Percentiles rank a stretch among this genome's conserved stretches.
Conservation (phyloP, 306 rosid genomes). For the Lathyrus oleraceus region DNA sequence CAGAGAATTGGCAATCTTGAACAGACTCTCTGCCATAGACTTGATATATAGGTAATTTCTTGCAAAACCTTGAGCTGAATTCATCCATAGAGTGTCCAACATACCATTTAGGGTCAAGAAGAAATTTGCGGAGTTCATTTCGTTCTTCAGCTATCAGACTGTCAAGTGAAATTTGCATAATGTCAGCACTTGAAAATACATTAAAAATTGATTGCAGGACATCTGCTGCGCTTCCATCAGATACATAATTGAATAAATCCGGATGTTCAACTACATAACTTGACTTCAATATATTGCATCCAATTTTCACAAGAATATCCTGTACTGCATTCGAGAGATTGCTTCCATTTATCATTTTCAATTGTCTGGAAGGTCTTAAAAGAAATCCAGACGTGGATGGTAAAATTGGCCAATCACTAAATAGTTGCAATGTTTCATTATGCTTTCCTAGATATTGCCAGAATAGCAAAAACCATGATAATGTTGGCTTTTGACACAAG, state of each 20-base stretch:
- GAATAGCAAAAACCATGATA: conserved; percentile 75
- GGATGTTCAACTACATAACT: conserved; percentile 68
- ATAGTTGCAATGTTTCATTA: conserved; percentile 57
- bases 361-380: conserved; percentile 64
- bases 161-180: conserved; percentile 51
- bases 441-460: conserved; percentile 76
- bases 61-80: conserved; percentile 56
- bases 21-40: conserved; percentile 61
- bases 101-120: conserved; percentile 93
- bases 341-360: conserved; percentile 68
- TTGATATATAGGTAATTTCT: conserved; percentile 73
- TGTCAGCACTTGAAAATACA: conserved; percentile 52
- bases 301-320: conserved; percentile 66
- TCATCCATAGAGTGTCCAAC: conserved; percentile 65
- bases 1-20: conserved; percentile 62
- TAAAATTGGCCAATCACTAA: conserved; percentile 92
- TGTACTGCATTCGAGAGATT: conserved; percentile 59
- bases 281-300: conserved; percentile 70
- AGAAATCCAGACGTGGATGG: conserved; percentile 82
- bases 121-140: conserved; percentile 75
- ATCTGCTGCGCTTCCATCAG: conserved; percentile 68
- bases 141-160: conserved; percentile 66
- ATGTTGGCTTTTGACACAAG: conserved; percentile 68
- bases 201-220: conserved; percentile 69
- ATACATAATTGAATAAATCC: conserved; percentile 67